Evolutionary conservation across 495 filamentous ascomycete genomes (phyloP).

Genomic region (Penicillium maclennaniae): DNA sequence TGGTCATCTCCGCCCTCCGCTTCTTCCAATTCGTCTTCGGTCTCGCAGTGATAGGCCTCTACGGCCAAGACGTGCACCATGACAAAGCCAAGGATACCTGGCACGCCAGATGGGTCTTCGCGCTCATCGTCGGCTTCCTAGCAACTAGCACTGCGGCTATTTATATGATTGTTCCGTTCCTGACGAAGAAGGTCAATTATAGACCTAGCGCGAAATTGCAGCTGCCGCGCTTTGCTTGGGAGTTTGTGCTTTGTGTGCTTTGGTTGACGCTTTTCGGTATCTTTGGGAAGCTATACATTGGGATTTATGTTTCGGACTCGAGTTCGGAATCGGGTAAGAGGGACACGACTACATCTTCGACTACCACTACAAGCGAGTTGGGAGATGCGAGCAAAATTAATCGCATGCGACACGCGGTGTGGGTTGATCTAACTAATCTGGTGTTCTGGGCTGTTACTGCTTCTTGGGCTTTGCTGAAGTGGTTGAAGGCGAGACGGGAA

Average conservation of each 20-base stretch:
- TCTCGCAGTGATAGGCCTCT: constrained; percentile 72
- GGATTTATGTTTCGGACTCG: constrained; percentile 52
- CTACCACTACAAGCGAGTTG: constrained; percentile 22
- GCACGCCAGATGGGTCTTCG: constrained; percentile 75
- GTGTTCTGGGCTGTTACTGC: constrained; percentile 65
- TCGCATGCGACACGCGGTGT: constrained; percentile 83
- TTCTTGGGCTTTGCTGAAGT: constrained; percentile 38
- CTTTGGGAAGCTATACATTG: constrained; percentile 77
- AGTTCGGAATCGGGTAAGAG: constrained; percentile 35
- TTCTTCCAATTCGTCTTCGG: constrained; percentile 71
- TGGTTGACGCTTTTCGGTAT: constrained; percentile 79
- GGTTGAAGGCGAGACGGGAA: constrained; percentile 27
- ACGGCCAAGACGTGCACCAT: constrained; percentile 64
- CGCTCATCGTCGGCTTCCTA: constrained; percentile 59
- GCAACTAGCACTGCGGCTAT: constrained; percentile 57
- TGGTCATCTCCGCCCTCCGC: constrained; percentile 48
- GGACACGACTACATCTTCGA: constrained; percentile 34
- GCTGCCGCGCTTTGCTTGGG: constrained; percentile 61
- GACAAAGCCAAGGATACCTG: constrained; percentile 49
- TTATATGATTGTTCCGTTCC: constrained; percentile 54
- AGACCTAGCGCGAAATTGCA: constrained; percentile 2
- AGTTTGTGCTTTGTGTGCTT: constrained; percentile 62
- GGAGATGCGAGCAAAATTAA: constrained; percentile 41
- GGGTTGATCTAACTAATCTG: constrained; percentile 72
- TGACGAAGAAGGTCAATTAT: constrained; percentile 39